Conservation (phyloP, 768 basidiomycete genomes). For the Punctularia strigosozonata region DNA sequence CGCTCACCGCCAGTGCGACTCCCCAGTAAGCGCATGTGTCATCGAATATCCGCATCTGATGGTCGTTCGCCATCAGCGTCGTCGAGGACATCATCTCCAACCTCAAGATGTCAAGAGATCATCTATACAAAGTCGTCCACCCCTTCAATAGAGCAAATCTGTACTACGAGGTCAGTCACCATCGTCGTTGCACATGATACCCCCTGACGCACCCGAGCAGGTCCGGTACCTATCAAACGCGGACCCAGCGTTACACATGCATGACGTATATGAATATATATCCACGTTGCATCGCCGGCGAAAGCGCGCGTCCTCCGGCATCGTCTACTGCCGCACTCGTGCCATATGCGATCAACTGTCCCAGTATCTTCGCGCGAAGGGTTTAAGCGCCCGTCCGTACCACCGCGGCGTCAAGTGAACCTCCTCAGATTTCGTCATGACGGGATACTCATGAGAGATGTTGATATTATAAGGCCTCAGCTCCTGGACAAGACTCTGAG, state of each 20-base stretch:
- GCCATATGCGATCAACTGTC: conserved; percentile 59
- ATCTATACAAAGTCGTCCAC: conserved; percentile 53
- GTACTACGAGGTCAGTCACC: conserved; percentile 56
- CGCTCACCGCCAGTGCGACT: conserved; percentile 78
- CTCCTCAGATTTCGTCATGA: neutral
- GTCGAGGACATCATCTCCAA: conserved; percentile 61
- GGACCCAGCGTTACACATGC: conserved; percentile 42
- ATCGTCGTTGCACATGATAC: neutral
- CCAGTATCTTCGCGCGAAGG: conserved; percentile 49
- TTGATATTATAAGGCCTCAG: conserved; percentile 21
- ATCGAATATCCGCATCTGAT: neutral
- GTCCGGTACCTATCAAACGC: conserved; percentile 51
- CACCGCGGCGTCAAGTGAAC: conserved; percentile 57
- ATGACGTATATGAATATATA: conserved; percentile 57
- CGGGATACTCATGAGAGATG: conserved; percentile 2
- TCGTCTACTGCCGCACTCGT: conserved; percentile 68
- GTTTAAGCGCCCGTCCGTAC: conserved; percentile 59
- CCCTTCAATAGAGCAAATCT: conserved; percentile 76
- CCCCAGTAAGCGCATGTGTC: conserved; percentile 30
- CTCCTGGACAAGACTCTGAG: conserved; percentile 40
- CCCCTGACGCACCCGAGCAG: conserved; percentile 19
- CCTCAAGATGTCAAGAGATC: conserved; percentile 44
- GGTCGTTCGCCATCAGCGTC: conserved; percentile 33
- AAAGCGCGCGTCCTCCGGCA: conserved; percentile 51
- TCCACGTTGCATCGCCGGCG: conserved; percentile 46